Evolutionary conservation across 306 rosid species (phyloP).

Genomic region (Rubus parviflorus): DNA sequence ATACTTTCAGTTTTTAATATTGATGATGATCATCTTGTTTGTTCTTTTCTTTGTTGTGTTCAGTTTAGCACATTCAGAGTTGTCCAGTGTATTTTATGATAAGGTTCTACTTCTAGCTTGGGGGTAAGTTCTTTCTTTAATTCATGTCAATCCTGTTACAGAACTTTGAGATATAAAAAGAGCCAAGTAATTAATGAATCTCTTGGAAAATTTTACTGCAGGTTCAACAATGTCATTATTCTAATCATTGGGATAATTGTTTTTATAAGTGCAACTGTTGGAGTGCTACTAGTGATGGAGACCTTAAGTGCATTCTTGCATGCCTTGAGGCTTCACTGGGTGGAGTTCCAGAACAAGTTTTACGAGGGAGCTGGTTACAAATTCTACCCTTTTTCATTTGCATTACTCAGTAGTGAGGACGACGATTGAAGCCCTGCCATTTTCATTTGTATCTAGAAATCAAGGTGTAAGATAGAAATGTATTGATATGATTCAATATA

Average conservation of each 20-base stretch:
- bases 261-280: slow-evolving; percentile 68
- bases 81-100: slow-evolving; percentile 77
- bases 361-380: slow-evolving; percentile 75
- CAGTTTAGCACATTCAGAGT: slow-evolving; percentile 85
- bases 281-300: slow-evolving; percentile 78
- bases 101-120: slow-evolving; percentile 62
- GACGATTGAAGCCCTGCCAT: slow-evolving; percentile 40
- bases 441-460: not conserved
- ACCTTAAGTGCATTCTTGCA: slow-evolving; percentile 84
- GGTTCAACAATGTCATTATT: slow-evolving; percentile 59
- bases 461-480: not conserved
- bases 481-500: not conserved
- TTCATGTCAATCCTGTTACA: not conserved
- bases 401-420: slow-evolving; percentile 49
- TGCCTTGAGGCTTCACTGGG: slow-evolving; percentile 90
- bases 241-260: slow-evolving; percentile 57
- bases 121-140: slow-evolving; percentile 32
- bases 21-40: slow-evolving; percentile 15
- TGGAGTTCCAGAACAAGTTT: slow-evolving; percentile 79
- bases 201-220: slow-evolving; percentile 29
- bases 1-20: not conserved
- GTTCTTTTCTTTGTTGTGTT: slow-evolving; percentile 20
- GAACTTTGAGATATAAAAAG: slow-evolving; percentile 7
- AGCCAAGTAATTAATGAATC: not conserved
- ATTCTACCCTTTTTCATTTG: slow-evolving; percentile 70